Evolutionary conservation across 768 basidiomycete species (phyloP), one percentile per base, ranked within the genome.

Genomic region (Tephrocybe sp.): DNA sequence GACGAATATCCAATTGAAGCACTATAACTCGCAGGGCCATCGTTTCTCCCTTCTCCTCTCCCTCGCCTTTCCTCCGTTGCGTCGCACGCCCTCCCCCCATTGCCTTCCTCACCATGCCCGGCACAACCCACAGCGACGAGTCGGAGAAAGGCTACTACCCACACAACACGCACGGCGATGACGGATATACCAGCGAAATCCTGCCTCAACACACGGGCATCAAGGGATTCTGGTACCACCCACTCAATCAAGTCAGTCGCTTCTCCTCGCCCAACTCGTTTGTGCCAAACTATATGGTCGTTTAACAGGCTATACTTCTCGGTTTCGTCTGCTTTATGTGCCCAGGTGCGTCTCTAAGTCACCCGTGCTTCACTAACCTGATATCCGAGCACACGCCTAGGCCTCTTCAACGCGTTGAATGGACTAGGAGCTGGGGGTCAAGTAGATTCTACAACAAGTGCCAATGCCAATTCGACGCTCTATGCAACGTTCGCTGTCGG

Each of bases 361-460:
- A 56, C 23, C 18, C 7, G 32, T 21, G 7, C 6, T n/a, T 20
- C 24, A 9, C 8, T 15, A 2, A 18, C 15, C 37, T 34, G 8
- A 26, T 8, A 30, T 17, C 9, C 3, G n/a, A 18, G 37, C 47
- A 48, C n/a, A 24, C 56, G 69, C 50, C 73, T 74, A 38, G 84
- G 83, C 42, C 70, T 84, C 51, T 85, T 83, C 63, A 85, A 85
- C 56, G 80, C 84, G 0, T 67, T 85, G 56, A 79, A 75, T 43
- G 83, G 85, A 23, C 74, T 87, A 17, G 85, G 85, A 14, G 83
- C 73, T 38, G 83, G 80, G 17, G 85, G 85, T 14, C 79, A 81
- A 65, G 62, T 84, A 26, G 76, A 80, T 58, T 63, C 76, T 18
- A 70, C 67, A 7, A 81, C 78, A 20, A 78, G 73, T 60, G 76